These are phyloP conservation scores for Ustilago loliicola DNA, from an alignment of 1,284 basidiomycete species.

Conservation along the genomic window DNA sequence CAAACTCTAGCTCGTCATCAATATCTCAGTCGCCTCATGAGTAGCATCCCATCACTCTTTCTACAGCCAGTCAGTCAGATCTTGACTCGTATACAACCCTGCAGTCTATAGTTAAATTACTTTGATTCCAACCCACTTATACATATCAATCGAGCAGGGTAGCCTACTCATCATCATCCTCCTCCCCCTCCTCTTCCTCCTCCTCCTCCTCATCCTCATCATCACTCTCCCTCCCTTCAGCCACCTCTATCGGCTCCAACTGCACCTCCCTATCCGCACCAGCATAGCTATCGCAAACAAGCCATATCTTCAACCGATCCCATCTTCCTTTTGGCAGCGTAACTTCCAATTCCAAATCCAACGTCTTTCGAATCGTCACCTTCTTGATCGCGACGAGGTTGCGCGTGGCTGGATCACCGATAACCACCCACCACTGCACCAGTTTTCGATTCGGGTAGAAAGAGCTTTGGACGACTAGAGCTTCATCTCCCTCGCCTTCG, in stretches of 20 bases:
- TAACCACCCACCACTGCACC: conserved; percentile 96
- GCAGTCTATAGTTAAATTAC: too few relatives aligned
- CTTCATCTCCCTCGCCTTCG: conserved; percentile 73
- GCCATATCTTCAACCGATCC: conserved; percentile 82
- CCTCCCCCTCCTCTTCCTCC: conserved; percentile 25
- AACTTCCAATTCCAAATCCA: conserved; percentile 89
- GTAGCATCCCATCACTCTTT: too few relatives aligned
- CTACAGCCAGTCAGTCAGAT: too few relatives aligned
- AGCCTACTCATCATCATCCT: background rate
- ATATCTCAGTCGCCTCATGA: too few relatives aligned
- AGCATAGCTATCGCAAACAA: conserved; percentile 89
- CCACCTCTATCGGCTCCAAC: conserved; percentile 58
- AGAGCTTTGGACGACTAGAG: conserved; percentile 83
- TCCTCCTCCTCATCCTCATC: conserved; percentile 58
- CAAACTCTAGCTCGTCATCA: too few relatives aligned
- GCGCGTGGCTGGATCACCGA: conserved; percentile 82
- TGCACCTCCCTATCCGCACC: conserved; percentile 67
- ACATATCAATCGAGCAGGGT: background rate
- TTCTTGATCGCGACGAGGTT: conserved; percentile 92
- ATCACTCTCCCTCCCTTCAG: conserved; percentile 57
- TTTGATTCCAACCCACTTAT: too few relatives aligned
- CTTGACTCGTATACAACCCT: too few relatives aligned
- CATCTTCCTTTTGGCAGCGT: conserved; percentile 81
- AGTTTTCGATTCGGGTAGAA: conserved; percentile 92
- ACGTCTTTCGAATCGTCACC: conserved; percentile 80